Evolutionary conservation across 1,284 basidiomycete species (phyloP), one percentile per base, ranked within the genome.

Genomic region (Agroathelia rolfsii): DNA sequence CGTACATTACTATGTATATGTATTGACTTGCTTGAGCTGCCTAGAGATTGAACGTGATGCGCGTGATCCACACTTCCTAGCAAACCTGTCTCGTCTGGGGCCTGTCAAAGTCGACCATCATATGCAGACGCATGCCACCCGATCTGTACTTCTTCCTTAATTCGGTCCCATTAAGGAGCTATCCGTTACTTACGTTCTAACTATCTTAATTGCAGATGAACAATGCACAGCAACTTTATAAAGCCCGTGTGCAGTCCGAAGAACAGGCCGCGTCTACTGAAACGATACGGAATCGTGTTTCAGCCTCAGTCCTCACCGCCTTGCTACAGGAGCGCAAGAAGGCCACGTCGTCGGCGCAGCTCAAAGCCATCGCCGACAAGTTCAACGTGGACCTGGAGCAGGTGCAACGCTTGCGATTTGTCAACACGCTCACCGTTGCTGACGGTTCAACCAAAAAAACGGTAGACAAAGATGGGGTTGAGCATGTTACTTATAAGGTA

Each of bases 41-140:
- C 15, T 45, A 88, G 86, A 59, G 3, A 76, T 88, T 42, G 61
- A 73, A 38, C 56, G 53, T 40, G 85, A 90, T 48, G 70, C 72
- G 5, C 65, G 61, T 42, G 86, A 90, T 50, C 82, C 84, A 1
- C 73, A 89, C 33, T 76, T 89, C 38, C 52, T 84, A 47, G 62
- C 72, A 19, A 88, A 86, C 46, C 56, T 92, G 30, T 73, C 50
- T 41, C 65, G 58, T 26, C 58, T 90, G 3, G 86, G 86, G 1
- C 77, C 70, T 16, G 86, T 89, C 5, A 61, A 58, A 13, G 81
- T 90, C 14, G 75, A 76, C 52, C 79, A 72, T 49, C 68, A 69
- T 46, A 72, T 72, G 71, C 56, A 66, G 38, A 56, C n/a, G n/a
- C 66, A 4, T 46, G 76, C 66, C 5, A 46, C 77, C 31, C 64